Percentiles rank a stretch among this genome's conserved stretches.
These are phyloP conservation scores for Boeremia exigua DNA, from an alignment of 2,329 filamentous ascomycete genomes.

Conservation along the genomic window DNA sequence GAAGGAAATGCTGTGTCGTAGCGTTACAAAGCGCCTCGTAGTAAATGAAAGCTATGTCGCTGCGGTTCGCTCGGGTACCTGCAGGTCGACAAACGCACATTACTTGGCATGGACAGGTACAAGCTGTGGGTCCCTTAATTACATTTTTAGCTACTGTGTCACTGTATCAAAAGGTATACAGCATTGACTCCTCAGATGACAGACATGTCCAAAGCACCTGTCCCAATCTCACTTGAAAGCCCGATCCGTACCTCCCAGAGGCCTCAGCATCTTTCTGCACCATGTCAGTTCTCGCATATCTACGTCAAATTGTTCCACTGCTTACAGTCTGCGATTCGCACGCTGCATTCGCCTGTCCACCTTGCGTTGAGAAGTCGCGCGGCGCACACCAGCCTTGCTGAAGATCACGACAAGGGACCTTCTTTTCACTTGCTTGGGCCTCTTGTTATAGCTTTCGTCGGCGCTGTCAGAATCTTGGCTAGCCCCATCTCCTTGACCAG, in stretches of 20 bases:
- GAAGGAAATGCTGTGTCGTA: background rate
- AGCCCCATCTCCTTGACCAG: background rate
- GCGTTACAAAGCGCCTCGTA: background rate
- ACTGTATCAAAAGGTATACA: background rate
- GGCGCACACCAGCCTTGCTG: background rate
- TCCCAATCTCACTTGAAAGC: conserved; percentile 1
- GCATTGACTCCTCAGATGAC: no score
- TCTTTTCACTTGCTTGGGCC: background rate
- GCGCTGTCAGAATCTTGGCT: background rate
- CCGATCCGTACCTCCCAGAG: background rate
- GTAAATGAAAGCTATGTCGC: no score
- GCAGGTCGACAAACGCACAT: background rate
- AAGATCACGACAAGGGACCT: background rate
- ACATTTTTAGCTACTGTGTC: background rate
- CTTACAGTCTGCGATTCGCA: background rate
- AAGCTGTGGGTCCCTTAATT: no score
- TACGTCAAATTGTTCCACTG: background rate
- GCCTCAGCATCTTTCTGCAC: background rate
- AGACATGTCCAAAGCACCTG: background rate
- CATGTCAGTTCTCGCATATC: background rate
- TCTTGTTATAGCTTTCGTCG: background rate
- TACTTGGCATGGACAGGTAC: background rate
- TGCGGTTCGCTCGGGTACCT: background rate
- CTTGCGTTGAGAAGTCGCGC: background rate
- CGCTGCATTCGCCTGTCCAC: background rate